Base-by-base conservation (phyloP, 192 early-diverging fungal species). In the Backusella luteola region DNA sequence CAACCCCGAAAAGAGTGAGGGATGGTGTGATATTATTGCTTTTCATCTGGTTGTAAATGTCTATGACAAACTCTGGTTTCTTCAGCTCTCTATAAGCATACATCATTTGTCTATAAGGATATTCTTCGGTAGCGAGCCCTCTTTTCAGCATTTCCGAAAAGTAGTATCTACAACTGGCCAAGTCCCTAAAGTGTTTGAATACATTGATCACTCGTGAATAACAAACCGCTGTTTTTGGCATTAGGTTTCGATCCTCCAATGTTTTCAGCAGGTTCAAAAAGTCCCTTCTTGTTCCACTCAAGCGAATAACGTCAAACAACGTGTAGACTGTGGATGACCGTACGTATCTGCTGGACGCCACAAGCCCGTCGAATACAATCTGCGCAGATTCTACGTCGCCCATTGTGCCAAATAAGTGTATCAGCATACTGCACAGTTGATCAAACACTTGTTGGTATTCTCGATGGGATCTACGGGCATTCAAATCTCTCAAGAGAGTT, bases 71-170 rank as follows among this genome's bases (percentile, higher is more conserved):
- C 3, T 56, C 41, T 2, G 49, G n/a, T 6, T 63, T 41, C 0
- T 80, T 52, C 4, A 46, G 15, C 11, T 68, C 72, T 32, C 23
- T 34, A 39, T 69, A 56, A n/a, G 67, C 70, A 14, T 32, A 26
- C 6, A 84, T 71, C 78, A 86, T 80, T 2, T 53, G 17, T 53
- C 78, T 77, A 42, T 82, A 86, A 29, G 70, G 52, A 23, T 66
- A 26, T 1, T 59, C 71, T 19, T 72, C 63, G 21, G 56, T 76
- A 21, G 32, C 3, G 6, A 63, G 38, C 2, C 35, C 49, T n/a
- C 12, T 49, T 46, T 74, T 75, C 38, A 39, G 9, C 81, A 80
- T 80, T 15, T 46, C 42, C 15, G 32, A 21, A 76, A 73, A 74
- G 42, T 41, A 79, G 1, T 35, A 38, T 36, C 41, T 53, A 36